These are phyloP conservation scores for Ascochyta viciae-villosae DNA, from an alignment of 2,329 filamentous ascomycete genomes.

Conservation along the genomic window DNA sequence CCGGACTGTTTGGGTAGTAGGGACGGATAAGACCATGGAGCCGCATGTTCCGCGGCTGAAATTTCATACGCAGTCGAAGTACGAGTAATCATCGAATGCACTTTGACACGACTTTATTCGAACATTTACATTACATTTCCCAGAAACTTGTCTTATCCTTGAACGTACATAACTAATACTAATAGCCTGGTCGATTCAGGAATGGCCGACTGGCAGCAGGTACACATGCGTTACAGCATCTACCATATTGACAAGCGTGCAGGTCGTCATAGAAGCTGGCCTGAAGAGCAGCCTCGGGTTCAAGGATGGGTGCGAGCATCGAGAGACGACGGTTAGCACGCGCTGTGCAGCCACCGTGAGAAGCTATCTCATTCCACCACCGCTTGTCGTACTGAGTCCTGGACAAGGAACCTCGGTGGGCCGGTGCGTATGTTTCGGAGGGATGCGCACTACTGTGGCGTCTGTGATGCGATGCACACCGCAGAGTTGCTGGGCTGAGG, in stretches of 20 bases:
- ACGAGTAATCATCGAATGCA: constrained; percentile 12
- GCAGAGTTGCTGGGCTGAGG: not conserved
- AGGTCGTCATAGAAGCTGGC: not conserved
- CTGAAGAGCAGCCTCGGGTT: constrained; percentile 9
- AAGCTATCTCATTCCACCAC: constrained; percentile 16
- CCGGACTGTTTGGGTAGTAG: constrained; percentile 12
- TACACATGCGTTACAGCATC: not conserved
- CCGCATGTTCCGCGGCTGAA: constrained; percentile 10
- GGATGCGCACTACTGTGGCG: not conserved
- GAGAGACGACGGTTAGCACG: constrained; percentile 8
- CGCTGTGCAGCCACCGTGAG: constrained; percentile 6
- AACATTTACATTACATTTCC: not conserved
- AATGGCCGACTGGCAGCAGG: not conserved
- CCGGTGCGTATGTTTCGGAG: not conserved
- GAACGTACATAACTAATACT: not conserved
- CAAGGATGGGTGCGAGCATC: constrained; percentile 18
- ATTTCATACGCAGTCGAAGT: constrained; percentile 17
- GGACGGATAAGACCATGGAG: constrained; percentile 12
- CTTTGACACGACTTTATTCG: not conserved
- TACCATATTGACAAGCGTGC: not conserved
- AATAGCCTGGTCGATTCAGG: not conserved
- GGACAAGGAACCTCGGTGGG: not conserved
- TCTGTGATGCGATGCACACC: not conserved
- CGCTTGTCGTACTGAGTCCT: constrained; percentile 6
- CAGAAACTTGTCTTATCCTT: not conserved